A percentile compares a stretch with the other conserved stretches of the same genome.
These are phyloP conservation scores for Beauveria asiatica DNA, from an alignment of 2,329 filamentous ascomycete species.

Conservation along the genomic window DNA sequence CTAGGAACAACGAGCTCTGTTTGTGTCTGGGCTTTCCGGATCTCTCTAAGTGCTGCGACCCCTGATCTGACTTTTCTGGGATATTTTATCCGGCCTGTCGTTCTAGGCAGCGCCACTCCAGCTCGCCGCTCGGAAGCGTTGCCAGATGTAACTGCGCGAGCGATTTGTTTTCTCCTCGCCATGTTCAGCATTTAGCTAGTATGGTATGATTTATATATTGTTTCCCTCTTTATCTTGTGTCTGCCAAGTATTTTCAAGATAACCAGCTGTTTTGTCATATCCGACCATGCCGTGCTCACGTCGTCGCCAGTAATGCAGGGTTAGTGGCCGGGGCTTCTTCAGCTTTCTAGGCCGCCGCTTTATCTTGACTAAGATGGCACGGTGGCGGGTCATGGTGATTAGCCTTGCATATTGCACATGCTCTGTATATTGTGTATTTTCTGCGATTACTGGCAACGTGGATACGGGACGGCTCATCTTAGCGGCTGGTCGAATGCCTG, in stretches of 20 bases:
- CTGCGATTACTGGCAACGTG: neutral
- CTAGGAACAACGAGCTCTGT: slow-evolving; percentile 81
- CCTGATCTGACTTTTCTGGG: slow-evolving; percentile 59
- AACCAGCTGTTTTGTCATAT: no score
- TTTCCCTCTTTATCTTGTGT: neutral
- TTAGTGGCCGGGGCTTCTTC: neutral
- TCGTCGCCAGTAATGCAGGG: no score
- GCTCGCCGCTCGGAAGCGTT: neutral
- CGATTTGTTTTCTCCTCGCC: neutral
- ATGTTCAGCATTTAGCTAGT: neutral
- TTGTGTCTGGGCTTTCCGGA: slow-evolving; percentile 79
- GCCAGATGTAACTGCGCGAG: neutral
- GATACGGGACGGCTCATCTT: neutral
- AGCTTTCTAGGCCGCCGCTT: neutral
- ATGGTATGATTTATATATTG: neutral
- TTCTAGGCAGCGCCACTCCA: neutral
- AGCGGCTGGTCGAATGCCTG: neutral
- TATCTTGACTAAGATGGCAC: neutral
- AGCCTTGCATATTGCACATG: neutral
- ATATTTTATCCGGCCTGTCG: neutral
- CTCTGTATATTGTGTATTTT: neutral
- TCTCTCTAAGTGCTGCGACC: slow-evolving; percentile 84
- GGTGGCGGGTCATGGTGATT: neutral
- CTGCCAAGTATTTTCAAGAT: no score
- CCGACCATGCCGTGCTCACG: no score